phyloP scores from a whole-genome alignment of 176 grass and related monocot genomes.

The Oryza nivara region DNA sequence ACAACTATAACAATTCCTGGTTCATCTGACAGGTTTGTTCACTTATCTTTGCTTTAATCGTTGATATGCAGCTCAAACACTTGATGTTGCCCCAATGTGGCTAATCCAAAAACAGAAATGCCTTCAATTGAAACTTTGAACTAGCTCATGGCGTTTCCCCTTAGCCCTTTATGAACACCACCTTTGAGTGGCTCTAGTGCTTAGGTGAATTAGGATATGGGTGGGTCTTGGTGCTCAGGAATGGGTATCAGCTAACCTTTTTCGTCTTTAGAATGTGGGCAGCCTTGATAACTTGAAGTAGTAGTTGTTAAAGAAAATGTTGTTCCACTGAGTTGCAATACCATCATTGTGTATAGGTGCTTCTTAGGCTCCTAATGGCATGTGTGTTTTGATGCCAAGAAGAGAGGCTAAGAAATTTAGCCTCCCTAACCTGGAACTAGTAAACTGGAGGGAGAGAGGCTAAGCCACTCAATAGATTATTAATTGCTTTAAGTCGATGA shows the following conservation, averaged over 20 bases:
- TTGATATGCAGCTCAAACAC: neutral
- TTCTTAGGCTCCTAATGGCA: neutral
- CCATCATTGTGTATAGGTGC: too few species aligned
- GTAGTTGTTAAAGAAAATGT: neutral
- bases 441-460: neutral
- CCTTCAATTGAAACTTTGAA: neutral
- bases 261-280: neutral
- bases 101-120: neutral
- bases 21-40: constrained; percentile 70
- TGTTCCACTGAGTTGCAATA: neutral
- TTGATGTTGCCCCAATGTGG: neutral
- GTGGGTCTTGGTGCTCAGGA: neutral
- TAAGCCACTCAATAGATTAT: neutral
- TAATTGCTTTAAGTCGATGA: neutral
- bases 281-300: neutral
- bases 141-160: neutral
- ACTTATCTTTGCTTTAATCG: constrained; percentile 39
- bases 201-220: neutral
- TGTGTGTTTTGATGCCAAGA: neutral
- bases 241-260: neutral
- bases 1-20: constrained; percentile 66
- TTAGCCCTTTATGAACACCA: neutral
- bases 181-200: neutral
- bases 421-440: neutral
- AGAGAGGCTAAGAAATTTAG: neutral